Percentiles rank a stretch among this genome's conserved stretches.
Evolutionary conservation across 192 early-diverging fungal species (phyloP).

Genomic region (Paraglomus brasilianum): DNA sequence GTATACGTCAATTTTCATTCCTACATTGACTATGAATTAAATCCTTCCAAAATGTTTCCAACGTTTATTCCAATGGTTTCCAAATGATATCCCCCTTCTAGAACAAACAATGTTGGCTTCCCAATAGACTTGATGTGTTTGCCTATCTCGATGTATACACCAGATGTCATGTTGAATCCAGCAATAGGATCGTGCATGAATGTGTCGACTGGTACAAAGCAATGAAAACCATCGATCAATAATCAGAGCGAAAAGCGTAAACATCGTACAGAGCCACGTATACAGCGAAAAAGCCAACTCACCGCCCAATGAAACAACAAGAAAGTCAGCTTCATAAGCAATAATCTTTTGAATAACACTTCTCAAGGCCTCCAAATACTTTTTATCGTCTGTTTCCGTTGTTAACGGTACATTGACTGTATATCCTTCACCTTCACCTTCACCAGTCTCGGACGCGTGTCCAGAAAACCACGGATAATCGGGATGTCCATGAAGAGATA

Average conservation of each 20-base stretch:
- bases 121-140: slow-evolving; percentile 38
- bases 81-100: slow-evolving; percentile 56
- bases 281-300: too few relatives aligned
- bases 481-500: slow-evolving; percentile 56
- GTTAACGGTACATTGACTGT: slow-evolving; percentile 67
- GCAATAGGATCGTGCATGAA: slow-evolving; percentile 54
- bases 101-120: slow-evolving; percentile 51
- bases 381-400: slow-evolving; percentile 52
- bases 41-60: slow-evolving; percentile 47
- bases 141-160: slow-evolving; percentile 45
- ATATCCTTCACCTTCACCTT: slow-evolving; percentile 61
- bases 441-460: slow-evolving; percentile 50
- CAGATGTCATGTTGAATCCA: slow-evolving; percentile 41
- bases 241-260: too few relatives aligned
- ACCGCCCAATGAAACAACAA: slow-evolving; percentile 62
- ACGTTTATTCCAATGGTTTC: slow-evolving; percentile 49
- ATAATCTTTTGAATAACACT: slow-evolving; percentile 44
- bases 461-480: slow-evolving; percentile 72
- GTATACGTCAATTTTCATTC: too few relatives aligned
- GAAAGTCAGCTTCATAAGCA: slow-evolving; percentile 50
- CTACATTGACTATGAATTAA: not conserved
- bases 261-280: too few relatives aligned
- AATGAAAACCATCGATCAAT: too few relatives aligned
- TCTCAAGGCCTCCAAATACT: slow-evolving; percentile 51
- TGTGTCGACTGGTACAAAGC: slow-evolving; percentile 54